Conservation (phyloP, 2,329 filamentous ascomycete genomes). For the Bipolaris oryzae region DNA sequence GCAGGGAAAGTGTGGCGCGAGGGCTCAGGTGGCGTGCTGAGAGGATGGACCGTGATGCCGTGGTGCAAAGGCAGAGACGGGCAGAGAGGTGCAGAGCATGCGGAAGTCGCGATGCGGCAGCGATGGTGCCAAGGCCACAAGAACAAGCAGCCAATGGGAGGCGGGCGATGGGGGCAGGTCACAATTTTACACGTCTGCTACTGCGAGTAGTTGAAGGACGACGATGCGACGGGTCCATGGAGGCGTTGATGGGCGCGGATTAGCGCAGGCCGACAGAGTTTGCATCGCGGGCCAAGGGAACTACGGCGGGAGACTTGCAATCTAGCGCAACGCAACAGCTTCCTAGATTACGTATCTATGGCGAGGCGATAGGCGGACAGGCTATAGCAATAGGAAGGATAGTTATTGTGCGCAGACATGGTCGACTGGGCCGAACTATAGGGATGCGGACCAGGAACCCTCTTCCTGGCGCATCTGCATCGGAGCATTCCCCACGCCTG, state of each 20-base stretch:
- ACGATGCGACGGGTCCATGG: neutral
- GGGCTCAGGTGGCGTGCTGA: neutral
- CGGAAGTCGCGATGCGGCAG: constrained; percentile 8
- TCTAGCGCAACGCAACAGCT: neutral
- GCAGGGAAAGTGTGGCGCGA: constrained; percentile 7
- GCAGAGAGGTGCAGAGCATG: constrained; percentile 6
- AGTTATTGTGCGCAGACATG: neutral
- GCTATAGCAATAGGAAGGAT: neutral
- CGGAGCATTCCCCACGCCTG: constrained; percentile 15
- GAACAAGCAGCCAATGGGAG: neutral
- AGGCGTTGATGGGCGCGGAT: neutral
- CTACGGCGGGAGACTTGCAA: neutral
- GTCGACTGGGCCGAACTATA: constrained; percentile 3
- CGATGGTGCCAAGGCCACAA: neutral
- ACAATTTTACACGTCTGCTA: constrained; percentile 8
- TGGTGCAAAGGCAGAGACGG: neutral
- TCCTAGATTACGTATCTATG: neutral
- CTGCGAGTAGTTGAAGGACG: constrained; percentile 1
- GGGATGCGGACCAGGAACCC: constrained; percentile 10
- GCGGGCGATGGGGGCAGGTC: neutral
- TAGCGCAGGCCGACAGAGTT: constrained; percentile 5
- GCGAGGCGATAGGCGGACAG: neutral
- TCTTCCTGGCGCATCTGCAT: constrained; percentile 10
- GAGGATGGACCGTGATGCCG: constrained; percentile 1
- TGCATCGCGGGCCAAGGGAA: neutral